Percentiles rank a stretch among this genome's conserved stretches.
phyloP scores from a whole-genome alignment of 768 basidiomycete species.

The Trametes meyenii region DNA sequence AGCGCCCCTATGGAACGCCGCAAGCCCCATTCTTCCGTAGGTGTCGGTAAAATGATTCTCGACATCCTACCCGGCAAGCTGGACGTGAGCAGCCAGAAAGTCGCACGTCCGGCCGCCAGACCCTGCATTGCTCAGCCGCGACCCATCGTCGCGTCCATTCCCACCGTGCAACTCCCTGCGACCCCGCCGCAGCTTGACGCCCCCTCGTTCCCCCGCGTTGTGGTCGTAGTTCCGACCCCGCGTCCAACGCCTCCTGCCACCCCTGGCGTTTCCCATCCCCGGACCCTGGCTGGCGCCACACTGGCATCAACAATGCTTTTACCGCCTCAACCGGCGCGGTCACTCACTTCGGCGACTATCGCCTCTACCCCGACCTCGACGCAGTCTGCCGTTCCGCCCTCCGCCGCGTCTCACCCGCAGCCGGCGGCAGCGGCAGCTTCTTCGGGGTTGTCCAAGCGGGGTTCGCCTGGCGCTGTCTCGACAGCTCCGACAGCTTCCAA shows the following conservation, averaged over 20 bases:
- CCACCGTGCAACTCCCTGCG: conserved; percentile 31
- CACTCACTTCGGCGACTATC: conserved; percentile 22
- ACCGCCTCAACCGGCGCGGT: conserved; percentile 31
- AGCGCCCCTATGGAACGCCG: conserved; percentile 29
- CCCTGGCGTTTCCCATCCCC: conserved; percentile 39
- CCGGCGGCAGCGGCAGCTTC: neutral
- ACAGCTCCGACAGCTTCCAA: conserved; percentile 1
- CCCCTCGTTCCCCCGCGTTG: conserved; percentile 53
- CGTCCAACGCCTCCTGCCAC: conserved; percentile 80
- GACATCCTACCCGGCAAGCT: conserved; percentile 56
- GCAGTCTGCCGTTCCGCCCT: conserved; percentile 5
- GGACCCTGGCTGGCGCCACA: conserved; percentile 30
- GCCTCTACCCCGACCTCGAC: conserved; percentile 19
- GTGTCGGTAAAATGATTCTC: conserved; percentile 53
- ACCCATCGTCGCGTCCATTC: conserved; percentile 26
- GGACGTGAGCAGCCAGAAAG: conserved; percentile 26
- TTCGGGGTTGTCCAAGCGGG: conserved; percentile 8
- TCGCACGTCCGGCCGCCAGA: conserved; percentile 20
- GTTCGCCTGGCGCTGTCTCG: conserved; percentile 6
- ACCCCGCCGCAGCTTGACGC: conserved; percentile 29
- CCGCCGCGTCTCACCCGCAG: conserved; percentile 8
- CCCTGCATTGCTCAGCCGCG: conserved; percentile 29
- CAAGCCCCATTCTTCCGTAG: conserved; percentile 31
- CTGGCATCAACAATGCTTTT: conserved; percentile 36
- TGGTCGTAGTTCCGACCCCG: conserved; percentile 77